These are phyloP conservation scores for Phialocephala subalpina DNA, from an alignment of 2,329 filamentous ascomycete genomes.

Conservation along the genomic window DNA sequence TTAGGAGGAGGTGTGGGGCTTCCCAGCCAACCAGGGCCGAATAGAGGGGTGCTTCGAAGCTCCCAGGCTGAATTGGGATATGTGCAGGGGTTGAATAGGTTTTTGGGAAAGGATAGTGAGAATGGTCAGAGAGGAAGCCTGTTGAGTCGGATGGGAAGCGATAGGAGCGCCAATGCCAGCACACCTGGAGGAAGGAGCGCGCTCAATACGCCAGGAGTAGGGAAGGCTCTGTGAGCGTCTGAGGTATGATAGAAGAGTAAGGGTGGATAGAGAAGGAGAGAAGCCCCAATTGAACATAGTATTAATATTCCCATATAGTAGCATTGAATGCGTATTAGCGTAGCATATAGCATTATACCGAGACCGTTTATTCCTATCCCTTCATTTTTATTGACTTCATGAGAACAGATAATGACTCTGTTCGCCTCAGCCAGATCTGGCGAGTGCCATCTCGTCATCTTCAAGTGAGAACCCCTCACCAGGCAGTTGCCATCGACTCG, in stretches of 20 bases:
- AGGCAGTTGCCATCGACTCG: too few species aligned
- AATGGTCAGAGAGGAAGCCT: slow-evolving; percentile 2
- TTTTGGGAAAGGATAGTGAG: background rate
- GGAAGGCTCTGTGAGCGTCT: background rate
- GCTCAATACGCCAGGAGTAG: background rate
- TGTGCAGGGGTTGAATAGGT: slow-evolving; percentile 2
- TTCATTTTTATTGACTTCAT: background rate
- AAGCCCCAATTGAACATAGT: background rate
- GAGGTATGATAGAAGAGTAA: background rate
- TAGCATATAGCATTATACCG: slow-evolving; percentile 9
- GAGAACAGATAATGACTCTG: background rate
- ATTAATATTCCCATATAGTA: slow-evolving; percentile 11
- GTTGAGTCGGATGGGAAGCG: slow-evolving; percentile 1
- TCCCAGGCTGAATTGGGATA: background rate
- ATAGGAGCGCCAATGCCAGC: slow-evolving; percentile 3
- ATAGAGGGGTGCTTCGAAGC: slow-evolving; percentile 1
- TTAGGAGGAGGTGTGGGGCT: background rate
- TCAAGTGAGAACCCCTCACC: too few species aligned
- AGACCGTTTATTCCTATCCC: background rate
- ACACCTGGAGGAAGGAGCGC: background rate
- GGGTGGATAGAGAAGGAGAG: slow-evolving; percentile 1
- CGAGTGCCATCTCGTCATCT: too few species aligned
- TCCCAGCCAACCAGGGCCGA: background rate
- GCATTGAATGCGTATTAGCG: slow-evolving; percentile 2
- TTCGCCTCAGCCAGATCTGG: too few species aligned